phyloP scores from a whole-genome alignment of 495 filamentous ascomycete species.

The Aspergillus bridgeri region DNA sequence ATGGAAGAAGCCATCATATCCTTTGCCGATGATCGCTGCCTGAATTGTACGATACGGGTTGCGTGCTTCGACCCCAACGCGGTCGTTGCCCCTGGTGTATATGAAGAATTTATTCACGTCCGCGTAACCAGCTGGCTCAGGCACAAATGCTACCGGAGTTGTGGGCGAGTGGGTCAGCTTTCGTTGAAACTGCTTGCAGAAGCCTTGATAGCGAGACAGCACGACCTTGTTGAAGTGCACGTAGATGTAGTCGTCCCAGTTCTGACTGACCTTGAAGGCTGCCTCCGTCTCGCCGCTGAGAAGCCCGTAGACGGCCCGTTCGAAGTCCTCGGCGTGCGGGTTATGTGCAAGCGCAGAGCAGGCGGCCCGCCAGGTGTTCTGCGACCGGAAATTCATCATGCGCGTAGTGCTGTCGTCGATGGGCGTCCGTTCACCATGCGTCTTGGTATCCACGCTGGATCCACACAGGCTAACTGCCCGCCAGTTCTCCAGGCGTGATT shows the following conservation, averaged over 20 bases:
- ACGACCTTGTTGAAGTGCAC: slow-evolving; percentile 82
- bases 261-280: slow-evolving; percentile 69
- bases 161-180: slow-evolving; percentile 39
- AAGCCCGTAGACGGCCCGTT: slow-evolving; percentile 84
- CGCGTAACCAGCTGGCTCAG: slow-evolving; percentile 37
- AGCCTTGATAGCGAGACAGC: slow-evolving; percentile 47
- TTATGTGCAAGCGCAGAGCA: slow-evolving; percentile 73
- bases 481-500: slow-evolving; percentile 77
- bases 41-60: slow-evolving; percentile 47
- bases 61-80: slow-evolving; percentile 36
- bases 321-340: slow-evolving; percentile 66
- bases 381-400: slow-evolving; percentile 47
- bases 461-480: slow-evolving; percentile 58
- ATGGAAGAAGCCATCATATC: slow-evolving; percentile 37
- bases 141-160: slow-evolving; percentile 30
- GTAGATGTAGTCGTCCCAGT: slow-evolving; percentile 91
- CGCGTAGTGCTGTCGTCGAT: slow-evolving; percentile 42
- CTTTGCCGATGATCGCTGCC: slow-evolving; percentile 43
- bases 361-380: slow-evolving; percentile 71
- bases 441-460: slow-evolving; percentile 35
- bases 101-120: slow-evolving; percentile 40
- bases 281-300: slow-evolving; percentile 77
- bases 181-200: slow-evolving; percentile 44
- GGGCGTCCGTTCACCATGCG: slow-evolving; percentile 32
- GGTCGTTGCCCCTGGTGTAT: slow-evolving; percentile 34